Percentiles rank a stretch among this genome's conserved stretches.
phyloP scores from a whole-genome alignment of 495 filamentous ascomycete species.

The Podospora pseudopauciseta region DNA sequence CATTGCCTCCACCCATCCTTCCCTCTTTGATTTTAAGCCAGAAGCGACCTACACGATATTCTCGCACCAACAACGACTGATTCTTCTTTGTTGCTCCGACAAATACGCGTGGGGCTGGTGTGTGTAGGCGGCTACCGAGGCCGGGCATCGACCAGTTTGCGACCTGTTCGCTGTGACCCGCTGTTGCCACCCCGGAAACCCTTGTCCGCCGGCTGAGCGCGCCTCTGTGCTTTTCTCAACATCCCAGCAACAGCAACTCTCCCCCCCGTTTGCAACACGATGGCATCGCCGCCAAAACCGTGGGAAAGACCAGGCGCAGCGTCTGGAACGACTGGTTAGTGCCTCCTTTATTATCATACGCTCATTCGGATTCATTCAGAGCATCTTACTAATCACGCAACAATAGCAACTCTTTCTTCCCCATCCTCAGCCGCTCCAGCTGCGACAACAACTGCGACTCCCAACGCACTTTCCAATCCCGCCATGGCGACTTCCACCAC shows the following conservation, averaged over 20 bases:
- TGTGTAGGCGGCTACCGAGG: not conserved
- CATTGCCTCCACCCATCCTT: not conserved
- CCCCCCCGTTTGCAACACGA: slow-evolving; percentile 17
- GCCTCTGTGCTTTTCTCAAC: slow-evolving; percentile 3
- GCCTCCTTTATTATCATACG: slow-evolving; percentile 16
- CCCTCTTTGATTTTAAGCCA: not conserved
- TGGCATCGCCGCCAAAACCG: slow-evolving; percentile 88
- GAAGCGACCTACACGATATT: not conserved
- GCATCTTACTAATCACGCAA: slow-evolving; percentile 12
- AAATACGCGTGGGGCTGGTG: not conserved
- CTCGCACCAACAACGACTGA: not conserved
- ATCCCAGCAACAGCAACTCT: slow-evolving; percentile 3
- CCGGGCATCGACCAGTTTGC: not conserved
- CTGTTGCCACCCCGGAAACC: slow-evolving; percentile 20
- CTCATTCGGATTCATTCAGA: slow-evolving; percentile 2
- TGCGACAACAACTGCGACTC: slow-evolving; percentile 50
- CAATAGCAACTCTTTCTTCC: slow-evolving; percentile 40
- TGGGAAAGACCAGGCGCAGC: slow-evolving; percentile 79
- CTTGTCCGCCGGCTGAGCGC: slow-evolving; percentile 8
- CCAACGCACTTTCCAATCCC: slow-evolving; percentile 46
- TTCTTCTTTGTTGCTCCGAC: not conserved
- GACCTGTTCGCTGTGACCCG: slow-evolving; percentile 2
- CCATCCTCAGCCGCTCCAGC: slow-evolving; percentile 20
- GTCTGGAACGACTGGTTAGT: slow-evolving; percentile 51
- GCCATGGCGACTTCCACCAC: slow-evolving; percentile 23